Evolutionary conservation across 305 asterid genomes (phyloP).

Genomic region (Withania somnifera): DNA sequence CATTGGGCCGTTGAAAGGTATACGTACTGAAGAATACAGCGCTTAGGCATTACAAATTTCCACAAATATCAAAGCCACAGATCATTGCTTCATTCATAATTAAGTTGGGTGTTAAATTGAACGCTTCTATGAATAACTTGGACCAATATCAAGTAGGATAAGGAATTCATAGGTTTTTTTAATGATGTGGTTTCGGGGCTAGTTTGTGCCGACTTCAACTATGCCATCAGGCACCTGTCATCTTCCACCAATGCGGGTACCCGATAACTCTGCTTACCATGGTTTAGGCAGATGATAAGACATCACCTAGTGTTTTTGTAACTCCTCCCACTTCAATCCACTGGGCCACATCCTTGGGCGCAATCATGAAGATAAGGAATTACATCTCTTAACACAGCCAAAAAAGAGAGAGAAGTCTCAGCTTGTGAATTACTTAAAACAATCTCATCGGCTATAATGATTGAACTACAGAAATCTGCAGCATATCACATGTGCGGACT

Average conservation of each 20-base stretch:
- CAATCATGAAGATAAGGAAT: background rate
- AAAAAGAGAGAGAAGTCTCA: background rate
- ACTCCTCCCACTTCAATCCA: background rate
- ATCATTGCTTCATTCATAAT: background rate
- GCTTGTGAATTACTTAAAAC: background rate
- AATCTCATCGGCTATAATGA: background rate
- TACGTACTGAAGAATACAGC: background rate
- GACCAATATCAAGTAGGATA: background rate
- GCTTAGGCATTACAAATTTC: background rate
- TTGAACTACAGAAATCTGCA: background rate
- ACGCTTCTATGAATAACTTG: background rate
- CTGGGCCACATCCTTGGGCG: background rate
- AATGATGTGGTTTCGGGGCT: background rate
- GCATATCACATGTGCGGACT: background rate
- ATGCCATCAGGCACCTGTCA: background rate
- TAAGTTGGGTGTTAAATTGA: background rate
- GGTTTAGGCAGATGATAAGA: background rate
- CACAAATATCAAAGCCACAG: background rate
- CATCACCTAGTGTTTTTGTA: background rate
- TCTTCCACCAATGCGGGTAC: background rate
- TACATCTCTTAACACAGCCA: background rate
- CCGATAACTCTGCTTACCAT: background rate
- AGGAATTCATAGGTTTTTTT: background rate
- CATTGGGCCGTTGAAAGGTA: background rate
- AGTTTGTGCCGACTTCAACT: background rate